Evolutionary conservation across 176 grass and related monocot genomes (phyloP), one percentile per base, ranked within the genome.

Genomic region (Carex kokanica): DNA sequence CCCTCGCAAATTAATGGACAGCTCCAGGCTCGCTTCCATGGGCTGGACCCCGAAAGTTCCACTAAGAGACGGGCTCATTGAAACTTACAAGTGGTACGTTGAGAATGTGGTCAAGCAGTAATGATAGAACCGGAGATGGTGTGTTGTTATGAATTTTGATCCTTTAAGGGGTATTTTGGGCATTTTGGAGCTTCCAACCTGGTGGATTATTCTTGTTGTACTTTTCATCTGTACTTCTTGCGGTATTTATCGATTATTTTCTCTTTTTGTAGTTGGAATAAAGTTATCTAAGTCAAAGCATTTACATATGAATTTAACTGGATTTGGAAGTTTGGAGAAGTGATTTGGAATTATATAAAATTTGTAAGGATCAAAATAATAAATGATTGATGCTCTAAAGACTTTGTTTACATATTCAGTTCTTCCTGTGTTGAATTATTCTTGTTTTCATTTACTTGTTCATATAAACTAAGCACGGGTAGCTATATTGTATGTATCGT

Each of bases 31-130:
- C 40, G 63, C 75, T 36, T 74, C 79, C 14, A 55, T 93, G 32
- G 94, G 94, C 20, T 97, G 94, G 94, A 47, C 87, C 43, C 84
- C 93, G 3, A 91, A 89, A 82, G 68, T 96, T 21, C 74, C 88
- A 9, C 87, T 91, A 6, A 78, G 68, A 11, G 87, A 94, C 5
- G 92, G 89, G 23, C 74, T 91, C 64, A 8, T 78, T 27, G 83
- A 89, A 31, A 87, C 88, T 2, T 91, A 94, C 85, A 54, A 89
- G 9, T 84, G 67, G 60, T 94, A 91, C 53, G 85, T 91, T 1
- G 60, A 82, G 57, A 82, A 82, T 27, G 80, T 82, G 60, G 80
- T 65, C 11, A 82, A 82, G 21, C n/a, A 29, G 11, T 51, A 82
- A 29, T 27, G 21, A 52, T 53, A 65, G 43, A 54, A 38, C 21